Evolutionary conservation across 176 grass and related monocot genomes (phyloP).

Genomic region (Pharus latifolius): DNA sequence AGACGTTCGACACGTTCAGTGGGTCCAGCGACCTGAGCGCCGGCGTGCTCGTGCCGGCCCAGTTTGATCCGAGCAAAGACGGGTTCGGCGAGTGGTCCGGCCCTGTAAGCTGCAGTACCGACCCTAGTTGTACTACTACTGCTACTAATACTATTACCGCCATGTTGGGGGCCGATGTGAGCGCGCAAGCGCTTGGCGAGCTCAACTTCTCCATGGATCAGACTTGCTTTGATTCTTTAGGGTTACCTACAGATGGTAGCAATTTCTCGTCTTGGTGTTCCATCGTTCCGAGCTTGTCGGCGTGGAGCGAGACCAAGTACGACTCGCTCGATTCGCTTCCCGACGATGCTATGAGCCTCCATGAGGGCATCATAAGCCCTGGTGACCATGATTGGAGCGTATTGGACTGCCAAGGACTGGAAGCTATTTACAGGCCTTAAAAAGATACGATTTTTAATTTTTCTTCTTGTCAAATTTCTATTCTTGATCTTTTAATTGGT

Average conservation of each 20-base stretch:
- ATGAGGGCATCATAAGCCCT: constrained; percentile 10
- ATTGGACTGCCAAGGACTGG: constrained; percentile 39
- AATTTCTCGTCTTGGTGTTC: constrained; percentile 40
- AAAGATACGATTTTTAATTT: neutral
- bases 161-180: constrained; percentile 32
- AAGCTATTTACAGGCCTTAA: constrained; percentile 58
- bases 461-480: constrained; percentile 9
- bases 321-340: constrained; percentile 35
- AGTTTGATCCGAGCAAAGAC: constrained; percentile 17
- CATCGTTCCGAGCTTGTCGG: constrained; percentile 29
- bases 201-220: constrained; percentile 45
- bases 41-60: neutral
- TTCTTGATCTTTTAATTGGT: constrained; percentile 21
- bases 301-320: constrained; percentile 33
- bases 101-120: constrained; percentile 14
- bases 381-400: constrained; percentile 44
- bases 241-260: constrained; percentile 17
- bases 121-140: constrained; percentile 5
- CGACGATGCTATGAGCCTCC: constrained; percentile 21
- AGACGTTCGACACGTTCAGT: constrained; percentile 37
- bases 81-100: constrained; percentile 39
- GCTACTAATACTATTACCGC: constrained; percentile 9
- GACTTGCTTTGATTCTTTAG: constrained; percentile 40
- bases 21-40: constrained; percentile 30
- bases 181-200: constrained; percentile 32